phyloP scores from a whole-genome alignment of 2,329 filamentous ascomycete genomes.

The Neoarthrinium moseri region DNA sequence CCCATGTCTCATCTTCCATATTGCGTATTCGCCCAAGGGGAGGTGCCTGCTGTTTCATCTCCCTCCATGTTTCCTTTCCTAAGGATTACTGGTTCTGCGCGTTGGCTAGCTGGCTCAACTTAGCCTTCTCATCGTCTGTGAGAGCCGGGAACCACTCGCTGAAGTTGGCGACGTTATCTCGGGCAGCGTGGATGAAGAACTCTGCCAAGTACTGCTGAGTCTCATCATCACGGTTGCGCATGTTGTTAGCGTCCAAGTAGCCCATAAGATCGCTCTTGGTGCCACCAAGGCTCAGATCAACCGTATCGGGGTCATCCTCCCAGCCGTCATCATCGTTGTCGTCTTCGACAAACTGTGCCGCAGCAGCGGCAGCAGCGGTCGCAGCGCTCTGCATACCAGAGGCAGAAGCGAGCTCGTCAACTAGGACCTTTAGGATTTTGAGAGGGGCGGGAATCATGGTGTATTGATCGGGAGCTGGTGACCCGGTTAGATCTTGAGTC shows the following conservation, averaged over 20 bases:
- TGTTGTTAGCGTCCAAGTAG: conserved; percentile 59
- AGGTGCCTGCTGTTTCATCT: background rate
- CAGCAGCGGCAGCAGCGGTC: conserved; percentile 60
- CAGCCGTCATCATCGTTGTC: conserved; percentile 79
- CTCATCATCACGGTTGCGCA: conserved; percentile 80
- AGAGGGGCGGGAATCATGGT: conserved; percentile 83
- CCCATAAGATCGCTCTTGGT: conserved; percentile 80
- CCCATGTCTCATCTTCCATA: background rate
- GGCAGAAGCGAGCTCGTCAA: conserved; percentile 85
- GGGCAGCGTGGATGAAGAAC: conserved; percentile 68
- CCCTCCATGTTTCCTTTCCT: no score
- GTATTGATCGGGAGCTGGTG: conserved; percentile 78
- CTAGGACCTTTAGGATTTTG: conserved; percentile 94
- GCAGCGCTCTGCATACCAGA: conserved; percentile 63
- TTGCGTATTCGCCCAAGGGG: background rate
- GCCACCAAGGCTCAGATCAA: conserved; percentile 72
- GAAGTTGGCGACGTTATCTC: conserved; percentile 57
- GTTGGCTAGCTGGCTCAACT: conserved; percentile 52
- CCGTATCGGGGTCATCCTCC: conserved; percentile 78
- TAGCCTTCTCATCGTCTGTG: conserved; percentile 54
- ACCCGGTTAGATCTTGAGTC: conserved; percentile 23
- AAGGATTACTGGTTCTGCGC: conserved; percentile 20
- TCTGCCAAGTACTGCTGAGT: conserved; percentile 81
- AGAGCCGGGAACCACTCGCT: conserved; percentile 56
- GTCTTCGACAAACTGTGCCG: conserved; percentile 55